A percentile compares a stretch with the other conserved stretches of the same genome.
phyloP scores from a whole-genome alignment of 345 rosid genomes.

The Acer campestre region DNA sequence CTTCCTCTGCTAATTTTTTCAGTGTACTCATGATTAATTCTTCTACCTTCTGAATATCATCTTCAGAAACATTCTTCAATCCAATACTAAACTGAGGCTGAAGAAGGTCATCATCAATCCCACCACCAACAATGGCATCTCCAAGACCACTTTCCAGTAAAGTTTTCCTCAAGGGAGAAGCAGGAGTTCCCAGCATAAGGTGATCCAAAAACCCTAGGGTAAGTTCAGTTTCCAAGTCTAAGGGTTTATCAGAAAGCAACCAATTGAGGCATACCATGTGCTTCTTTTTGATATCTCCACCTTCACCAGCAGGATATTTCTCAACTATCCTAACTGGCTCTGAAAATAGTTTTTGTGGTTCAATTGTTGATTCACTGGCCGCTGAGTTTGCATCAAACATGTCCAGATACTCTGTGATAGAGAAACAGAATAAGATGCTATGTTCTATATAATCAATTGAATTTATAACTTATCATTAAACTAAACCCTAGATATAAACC shows the following conservation, averaged over 20 bases:
- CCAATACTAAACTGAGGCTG: slow-evolving; percentile 97
- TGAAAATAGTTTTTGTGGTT: slow-evolving; percentile 63
- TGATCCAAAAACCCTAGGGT: slow-evolving; percentile 90
- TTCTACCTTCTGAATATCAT: slow-evolving; percentile 77
- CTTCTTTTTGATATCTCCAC: slow-evolving; percentile 81
- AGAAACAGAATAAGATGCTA: slow-evolving; percentile 17
- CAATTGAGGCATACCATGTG: slow-evolving; percentile 95
- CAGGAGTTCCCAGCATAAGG: slow-evolving; percentile 94
- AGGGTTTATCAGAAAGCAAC: slow-evolving; percentile 82
- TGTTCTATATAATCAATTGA: neutral
- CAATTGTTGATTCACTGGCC: slow-evolving; percentile 61
- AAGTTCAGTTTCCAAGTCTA: slow-evolving; percentile 90
- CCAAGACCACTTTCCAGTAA: slow-evolving; percentile 96
- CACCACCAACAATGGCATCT: slow-evolving; percentile 91
- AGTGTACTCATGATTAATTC: slow-evolving; percentile 73
- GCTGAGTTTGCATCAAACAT: slow-evolving; percentile 72
- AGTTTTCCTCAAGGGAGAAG: slow-evolving; percentile 90
- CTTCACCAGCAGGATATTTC: slow-evolving; percentile 85
- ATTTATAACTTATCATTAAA: neutral
- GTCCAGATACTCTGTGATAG: slow-evolving; percentile 73
- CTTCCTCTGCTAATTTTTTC: slow-evolving; percentile 76
- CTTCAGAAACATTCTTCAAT: slow-evolving; percentile 81
- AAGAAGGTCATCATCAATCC: slow-evolving; percentile 88
- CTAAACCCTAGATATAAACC: neutral
- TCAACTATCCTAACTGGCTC: slow-evolving; percentile 78